Conservation (phyloP, 129 eudicot genomes). For the Flaveria ramosissima region DNA sequence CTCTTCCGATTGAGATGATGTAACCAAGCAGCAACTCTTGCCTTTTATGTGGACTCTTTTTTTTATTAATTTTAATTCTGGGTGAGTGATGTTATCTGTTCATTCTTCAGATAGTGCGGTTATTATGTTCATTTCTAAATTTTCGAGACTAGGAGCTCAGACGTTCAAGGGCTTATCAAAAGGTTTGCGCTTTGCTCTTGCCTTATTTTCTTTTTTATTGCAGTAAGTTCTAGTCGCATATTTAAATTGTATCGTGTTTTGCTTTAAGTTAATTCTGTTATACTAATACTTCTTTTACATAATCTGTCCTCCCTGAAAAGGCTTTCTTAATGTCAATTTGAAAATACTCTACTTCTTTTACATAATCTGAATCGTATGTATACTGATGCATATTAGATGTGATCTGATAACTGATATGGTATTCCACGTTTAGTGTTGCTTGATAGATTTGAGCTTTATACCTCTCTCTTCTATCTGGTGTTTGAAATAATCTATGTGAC, state of each 20-base stretch:
- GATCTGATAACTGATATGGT: background rate
- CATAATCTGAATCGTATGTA: background rate
- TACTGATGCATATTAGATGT: background rate
- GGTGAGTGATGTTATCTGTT: background rate
- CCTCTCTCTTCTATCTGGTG: background rate
- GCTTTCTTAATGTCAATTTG: too few species aligned
- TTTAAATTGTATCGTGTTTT: too few species aligned
- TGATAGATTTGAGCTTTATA: background rate
- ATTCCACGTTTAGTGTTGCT: background rate
- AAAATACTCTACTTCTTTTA: too few species aligned
- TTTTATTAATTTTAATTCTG: too few species aligned
- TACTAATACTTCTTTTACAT: too few species aligned
- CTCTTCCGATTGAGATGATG: too few species aligned
- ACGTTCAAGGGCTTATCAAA: background rate
- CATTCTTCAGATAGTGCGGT: background rate
- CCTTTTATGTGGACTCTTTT: too few species aligned
- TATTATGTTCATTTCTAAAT: slow-evolving; percentile 4
- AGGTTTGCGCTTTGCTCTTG: background rate
- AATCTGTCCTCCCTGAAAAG: too few species aligned
- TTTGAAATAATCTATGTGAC: background rate
- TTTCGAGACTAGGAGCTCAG: background rate
- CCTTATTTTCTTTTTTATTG: background rate
- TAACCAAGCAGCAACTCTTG: too few species aligned
- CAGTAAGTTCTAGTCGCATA: too few species aligned
- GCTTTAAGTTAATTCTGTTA: too few species aligned